Base-by-base conservation (phyloP, 75 land plant genomes). In the Gnetum montanum region DNA sequence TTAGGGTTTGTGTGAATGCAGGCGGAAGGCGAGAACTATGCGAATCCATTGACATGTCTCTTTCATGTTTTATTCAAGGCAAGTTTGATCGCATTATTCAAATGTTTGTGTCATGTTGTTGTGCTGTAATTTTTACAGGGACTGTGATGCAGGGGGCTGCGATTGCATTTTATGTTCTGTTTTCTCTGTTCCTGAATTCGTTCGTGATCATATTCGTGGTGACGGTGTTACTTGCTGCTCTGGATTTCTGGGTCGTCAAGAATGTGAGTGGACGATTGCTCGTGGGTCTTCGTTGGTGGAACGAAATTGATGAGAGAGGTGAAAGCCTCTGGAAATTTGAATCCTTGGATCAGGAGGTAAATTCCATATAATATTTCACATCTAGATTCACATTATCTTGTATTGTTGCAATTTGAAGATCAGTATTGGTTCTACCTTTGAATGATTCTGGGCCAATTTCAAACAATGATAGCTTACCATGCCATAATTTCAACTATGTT, bases 241-340 rank as follows among this genome's bases (percentile, higher is more conserved):
- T 95, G 44, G 99, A 95, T 65, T 95, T 95, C 67, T 95, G 99
- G 99, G 91, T 87, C 2, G 99, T 95, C 49, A 95, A 95, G 80
- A 95, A 95, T 74, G 85, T 95, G 16, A 90, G 99, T 76, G 99
- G 99, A 18, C 65, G 99, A 35, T 90, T 90, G 8, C 72, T 95
- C 60, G 99, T 95, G 38, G 99, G 99, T 19, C 71, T 95, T 27
- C 68, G 99, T 60, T 95, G 99, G 99, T 95, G 99, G 99, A 95
- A 95, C 70, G 99, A 95, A 65, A 81, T 95, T 61, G 75, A 81
- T 67, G 99, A 95, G 19, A 58, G 78, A 38, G 99, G 96, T 7
- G 91, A 95, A 57, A 95, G 99, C 70, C 80, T 95, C 33, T 95
- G 99, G 99, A 90, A 70, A 31, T 95, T 80, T 66, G 99, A 95